Evolutionary conservation across 257 asterid species (phyloP), one percentile per base, ranked within the genome.

Genomic region (Capsicum chinense): DNA sequence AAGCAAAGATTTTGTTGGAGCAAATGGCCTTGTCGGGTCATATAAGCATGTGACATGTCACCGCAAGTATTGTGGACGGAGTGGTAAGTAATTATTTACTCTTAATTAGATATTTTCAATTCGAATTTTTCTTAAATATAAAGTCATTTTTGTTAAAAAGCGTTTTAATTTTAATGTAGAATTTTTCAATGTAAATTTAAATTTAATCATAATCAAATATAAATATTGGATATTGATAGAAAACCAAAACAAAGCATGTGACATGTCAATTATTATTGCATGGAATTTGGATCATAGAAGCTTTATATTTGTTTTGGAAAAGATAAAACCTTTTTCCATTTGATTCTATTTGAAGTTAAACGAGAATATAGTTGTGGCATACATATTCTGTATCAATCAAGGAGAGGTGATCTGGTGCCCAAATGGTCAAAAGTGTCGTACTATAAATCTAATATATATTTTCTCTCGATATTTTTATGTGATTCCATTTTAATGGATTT

Each of bases 401-500:
- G 16, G n/a, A 33, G 8, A 12, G 47, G 11, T 33, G 73, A 66
- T 64, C 17, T 11, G 5, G 11, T 35, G 17, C 50, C 74, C 74
- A 67, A 67, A 67, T 67, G 48, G 19, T 66, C 74, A 3, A 66
- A 66, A 66, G 48, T 13, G 50, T 33, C 48, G 48, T 21, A 63
- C 70, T 35, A 67, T 14, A 35, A 35, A 67, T 67, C 74, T 67
- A 67, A 67, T 13, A 66, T 35, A 67, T 67, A 5, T 67, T 67
- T 67, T 35, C 12, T 35, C 4, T 12, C 14, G 17, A 64, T 5
- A 26, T 33, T 66, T 15, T 37, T 68, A 14, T 35, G 15, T 68
- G 21, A 68, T 68, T 68, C 76, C 76, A 68, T 68, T 68, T 67
- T 67, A 68, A 37, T 37, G 76, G 52, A 14, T 68, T 68, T 37